Base-by-base conservation (phyloP, 2,329 filamentous ascomycete species). In the Ophiostoma perfectum region DNA sequence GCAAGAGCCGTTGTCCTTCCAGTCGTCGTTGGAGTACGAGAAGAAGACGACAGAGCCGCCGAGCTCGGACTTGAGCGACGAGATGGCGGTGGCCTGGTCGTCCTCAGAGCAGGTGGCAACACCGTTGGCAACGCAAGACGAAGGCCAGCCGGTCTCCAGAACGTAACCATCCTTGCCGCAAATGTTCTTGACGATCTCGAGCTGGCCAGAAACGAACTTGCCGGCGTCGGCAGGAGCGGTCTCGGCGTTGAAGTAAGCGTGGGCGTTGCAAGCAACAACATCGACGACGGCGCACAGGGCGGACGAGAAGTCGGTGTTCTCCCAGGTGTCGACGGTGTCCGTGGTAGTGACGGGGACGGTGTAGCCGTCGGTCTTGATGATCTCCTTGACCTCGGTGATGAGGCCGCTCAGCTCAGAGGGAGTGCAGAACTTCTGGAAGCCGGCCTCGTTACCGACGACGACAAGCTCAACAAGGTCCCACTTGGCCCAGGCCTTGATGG, bases 71-170 rank as follows among this genome's bases (percentile, higher is more conserved):
- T 88, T 80, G 77, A 98, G 94, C 69, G 85, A 85, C 72, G 84
- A 77, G 77, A 98, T 87, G 74, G 94, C 94, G 60, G 76, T 78
- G 66, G 80, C 80, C 85, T 98, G 94, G 81, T 94, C 82, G 1
- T 76, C 58, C 5, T 73, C 65, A 73, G 90, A 88, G 68, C 93
- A 87, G 74, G 91, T 81, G 69, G 93, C 93, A 27, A 76, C 76
- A 70, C 91, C 92, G 80, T 95, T 94, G 80, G 86, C 78, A 42
- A 78, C 74, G 76, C 93, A 93, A 7, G 77, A 73, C 67, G 82
- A 88, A 72, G 94, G 94, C 93, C 93, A 98, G 75, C 94, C 94
- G 69, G 90, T 91, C 88, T 98, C 94, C 74, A 96, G 84, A 81
- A 94, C 92, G 82, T 92, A 87, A 73, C 88, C 89, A 49, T 86